Evolutionary conservation across 1,139 yeast genomes (phyloP), one percentile per base, ranked within the genome.

Genomic region (Arxiozyma slooffiae): DNA sequence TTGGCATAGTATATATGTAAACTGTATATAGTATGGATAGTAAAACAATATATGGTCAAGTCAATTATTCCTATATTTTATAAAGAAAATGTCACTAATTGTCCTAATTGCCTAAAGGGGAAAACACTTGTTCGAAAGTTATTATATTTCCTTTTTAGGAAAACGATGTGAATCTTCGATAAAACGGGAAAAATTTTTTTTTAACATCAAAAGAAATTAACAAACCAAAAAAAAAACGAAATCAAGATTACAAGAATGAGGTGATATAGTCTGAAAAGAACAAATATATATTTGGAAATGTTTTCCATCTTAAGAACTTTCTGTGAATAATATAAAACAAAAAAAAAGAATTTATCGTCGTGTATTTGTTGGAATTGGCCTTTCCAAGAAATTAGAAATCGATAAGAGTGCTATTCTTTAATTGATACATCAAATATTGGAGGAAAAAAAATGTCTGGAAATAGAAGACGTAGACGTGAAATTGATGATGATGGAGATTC

Each of bases 391-490:
- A 14, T 30, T 14, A n/a, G 14, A 6, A 11, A 30, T 30, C 11
- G 6, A 30, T 16, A 30, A 6, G 36, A 30, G 11, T 30, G 14
- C 6, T 11, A 26, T 4, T 23, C 7, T 17, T 22, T 22, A 22
- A 22, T 7, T 22, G 14, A 23, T 24, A 24, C 22, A 37, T n/a
- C 23, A n/a, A 17, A 18, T 24, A 39, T 38, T 17, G n/a, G 11
- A 38, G 20, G 38, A 20, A 8, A n/a, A 18, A 11, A 45, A 9
- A 61, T 61, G 65, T 53, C 62, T 23, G 60, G 56, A 18, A 57
- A 60, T 48, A 60, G 68, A 54, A 63, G 69, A 58, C 61, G 68
- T 53, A 63, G 68, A 58, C 60, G 65, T 54, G 61, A 56, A 36
- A 60, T 59, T n/a, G 58, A 55, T 24, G 60, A 52, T 23, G 60